phyloP scores from a whole-genome alignment of 352 stramenopile genomes.

The Globisporangium takayamanum region DNA sequence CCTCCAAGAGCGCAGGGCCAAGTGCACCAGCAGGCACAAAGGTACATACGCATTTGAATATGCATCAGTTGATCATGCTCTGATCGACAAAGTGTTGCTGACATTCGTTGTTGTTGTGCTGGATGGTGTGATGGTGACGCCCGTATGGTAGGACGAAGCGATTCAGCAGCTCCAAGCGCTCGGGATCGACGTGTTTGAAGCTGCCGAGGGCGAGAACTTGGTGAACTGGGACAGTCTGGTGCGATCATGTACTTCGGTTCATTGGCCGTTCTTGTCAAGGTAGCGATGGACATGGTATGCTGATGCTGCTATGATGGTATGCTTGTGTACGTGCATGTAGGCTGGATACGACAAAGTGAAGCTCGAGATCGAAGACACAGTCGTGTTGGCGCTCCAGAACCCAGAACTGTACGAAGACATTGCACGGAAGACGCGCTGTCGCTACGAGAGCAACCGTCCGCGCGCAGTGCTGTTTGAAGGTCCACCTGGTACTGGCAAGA shows the following conservation, averaged over 20 bases:
- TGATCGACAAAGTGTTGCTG: too few species aligned
- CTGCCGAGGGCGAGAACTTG: constrained; percentile 36
- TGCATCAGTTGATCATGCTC: not conserved
- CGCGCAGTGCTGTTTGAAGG: constrained; percentile 91
- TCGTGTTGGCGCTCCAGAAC: constrained; percentile 89
- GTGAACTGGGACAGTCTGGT: constrained; percentile 84
- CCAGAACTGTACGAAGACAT: constrained; percentile 89
- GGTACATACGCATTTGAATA: constrained; percentile 11
- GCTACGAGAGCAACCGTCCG: constrained; percentile 87
- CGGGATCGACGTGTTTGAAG: constrained; percentile 80
- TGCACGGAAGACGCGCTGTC: constrained; percentile 80
- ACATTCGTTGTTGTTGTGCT: not conserved
- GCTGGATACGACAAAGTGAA: constrained; percentile 90
- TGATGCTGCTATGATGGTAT: not conserved
- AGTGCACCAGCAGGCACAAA: constrained; percentile 28
- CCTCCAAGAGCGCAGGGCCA: not conserved
- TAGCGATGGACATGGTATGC: not conserved
- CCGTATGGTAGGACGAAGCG: constrained; percentile 46
- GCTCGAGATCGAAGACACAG: constrained; percentile 89
- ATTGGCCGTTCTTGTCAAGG: not conserved
- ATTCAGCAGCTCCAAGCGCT: constrained; percentile 76
- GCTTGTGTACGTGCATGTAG: constrained; percentile 16
- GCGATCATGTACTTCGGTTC: constrained; percentile 3
- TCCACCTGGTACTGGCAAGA: constrained; percentile 93
- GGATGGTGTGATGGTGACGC: not conserved